Percentiles rank a stretch among this genome's conserved stretches.
Conservation (phyloP, 768 basidiomycete genomes). For the Clitopilus hobsonii region DNA sequence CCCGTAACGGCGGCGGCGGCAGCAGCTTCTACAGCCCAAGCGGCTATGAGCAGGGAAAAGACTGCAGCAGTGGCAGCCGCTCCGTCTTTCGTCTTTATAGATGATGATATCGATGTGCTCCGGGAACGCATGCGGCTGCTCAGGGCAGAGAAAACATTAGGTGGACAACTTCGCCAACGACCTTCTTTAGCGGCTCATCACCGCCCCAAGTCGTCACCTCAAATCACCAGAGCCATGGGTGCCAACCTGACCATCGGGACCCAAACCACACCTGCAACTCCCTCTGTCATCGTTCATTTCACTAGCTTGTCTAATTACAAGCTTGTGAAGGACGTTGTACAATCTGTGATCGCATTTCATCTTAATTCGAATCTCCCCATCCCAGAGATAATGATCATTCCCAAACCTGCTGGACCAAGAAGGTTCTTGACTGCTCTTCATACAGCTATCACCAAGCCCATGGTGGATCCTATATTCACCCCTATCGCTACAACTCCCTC, state of each 20-base stretch:
- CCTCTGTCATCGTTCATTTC: constrained; percentile 78
- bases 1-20: constrained; percentile 7
- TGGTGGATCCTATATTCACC: constrained; percentile 85
- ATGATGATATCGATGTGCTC: constrained; percentile 84
- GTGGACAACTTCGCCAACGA: constrained; percentile 49
- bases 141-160: constrained; percentile 49
- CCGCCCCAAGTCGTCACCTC: constrained; percentile 76
- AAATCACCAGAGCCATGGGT: constrained; percentile 58
- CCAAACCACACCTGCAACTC: constrained; percentile 15
- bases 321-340: constrained; percentile 77
- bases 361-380: constrained; percentile 39
- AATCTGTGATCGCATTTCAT: constrained; percentile 54
- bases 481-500: constrained; percentile 94
- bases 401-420: constrained; percentile 94
- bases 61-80: neutral
- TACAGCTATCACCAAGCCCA: constrained; percentile 81
- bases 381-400: constrained; percentile 94
- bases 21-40: neutral
- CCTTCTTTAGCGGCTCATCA: constrained; percentile 66
- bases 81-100: constrained; percentile 80
- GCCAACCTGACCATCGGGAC: constrained; percentile 21
- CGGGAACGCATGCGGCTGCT: constrained; percentile 69
- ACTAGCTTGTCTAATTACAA: constrained; percentile 90
- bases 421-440: constrained; percentile 89
- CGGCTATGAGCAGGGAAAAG: neutral